Percentiles rank a stretch among this genome's conserved stretches.
These are phyloP conservation scores for Boechera stricta DNA, from an alignment of 345 rosid species.

Conservation along the genomic window DNA sequence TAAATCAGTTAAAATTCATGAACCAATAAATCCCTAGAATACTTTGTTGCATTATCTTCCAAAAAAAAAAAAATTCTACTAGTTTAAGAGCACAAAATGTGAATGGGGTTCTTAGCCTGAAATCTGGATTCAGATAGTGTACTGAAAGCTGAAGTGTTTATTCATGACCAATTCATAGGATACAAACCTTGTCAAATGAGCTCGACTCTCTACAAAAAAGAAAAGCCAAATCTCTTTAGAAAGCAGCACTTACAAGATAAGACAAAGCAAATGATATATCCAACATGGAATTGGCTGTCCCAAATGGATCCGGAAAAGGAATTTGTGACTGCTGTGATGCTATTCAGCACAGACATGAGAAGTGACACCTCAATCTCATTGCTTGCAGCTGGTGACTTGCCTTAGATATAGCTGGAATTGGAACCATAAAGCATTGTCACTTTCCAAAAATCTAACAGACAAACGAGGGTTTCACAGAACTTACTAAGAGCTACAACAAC, in stretches of 20 bases:
- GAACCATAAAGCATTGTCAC: conserved; percentile 32
- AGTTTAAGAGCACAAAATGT: too few relatives aligned
- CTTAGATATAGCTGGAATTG: conserved; percentile 57
- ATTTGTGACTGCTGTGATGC: conserved; percentile 79
- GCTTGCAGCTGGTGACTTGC: conserved; percentile 54
- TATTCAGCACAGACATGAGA: conserved; percentile 77
- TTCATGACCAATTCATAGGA: conserved; percentile 14
- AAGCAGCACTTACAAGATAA: conserved; percentile 4
- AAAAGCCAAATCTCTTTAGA: conserved; percentile 91
- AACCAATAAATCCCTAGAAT: too few relatives aligned
- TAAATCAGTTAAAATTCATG: too few relatives aligned
- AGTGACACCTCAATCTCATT: conserved; percentile 71
- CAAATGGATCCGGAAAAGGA: conserved; percentile 8
- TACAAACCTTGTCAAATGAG: conserved; percentile 81
- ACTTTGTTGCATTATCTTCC: too few relatives aligned
- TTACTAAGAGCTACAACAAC: conserved; percentile 52
- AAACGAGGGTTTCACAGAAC: conserved; percentile 13
- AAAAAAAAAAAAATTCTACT: too few relatives aligned
- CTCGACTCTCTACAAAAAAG: conserved; percentile 68
- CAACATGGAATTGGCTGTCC: conserved; percentile 14
- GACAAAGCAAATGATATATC: not conserved
- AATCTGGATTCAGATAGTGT: conserved; percentile 1
- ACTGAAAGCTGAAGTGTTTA: not conserved
- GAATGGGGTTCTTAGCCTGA: conserved; percentile 20
- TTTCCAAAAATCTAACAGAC: conserved; percentile 30